Base-by-base conservation (phyloP, 2,329 filamentous ascomycete genomes). In the Fusarium marasasianum region DNA sequence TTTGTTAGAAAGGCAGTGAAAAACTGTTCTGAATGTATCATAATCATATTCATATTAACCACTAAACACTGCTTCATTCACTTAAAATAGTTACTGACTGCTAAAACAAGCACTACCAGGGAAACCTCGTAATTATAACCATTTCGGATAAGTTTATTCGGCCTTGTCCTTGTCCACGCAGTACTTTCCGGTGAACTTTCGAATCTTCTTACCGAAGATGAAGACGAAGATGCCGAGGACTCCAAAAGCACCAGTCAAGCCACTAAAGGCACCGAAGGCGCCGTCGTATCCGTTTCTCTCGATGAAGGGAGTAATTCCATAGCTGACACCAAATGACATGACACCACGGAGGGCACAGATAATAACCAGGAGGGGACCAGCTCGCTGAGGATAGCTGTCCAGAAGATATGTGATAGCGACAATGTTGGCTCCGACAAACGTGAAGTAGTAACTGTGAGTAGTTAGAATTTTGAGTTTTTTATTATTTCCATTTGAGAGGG, bases 371-470 rank as follows among this genome's bases (percentile, higher is more conserved):
- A 76, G 40, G 8, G 74, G 74, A 1, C 73, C 73, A 13, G 74
- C 74, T 14, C 74, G 50, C 20, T 76, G 73, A 38, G 74, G 74
- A 22, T 76, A 76, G 11, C 73, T 76, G 31, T 76, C 74, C 8
- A 76, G 50, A 24, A 76, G 74, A 37, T 76, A 76, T 10, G 74
- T 76, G 22, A 76, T 76, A 12, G 74, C 64, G 2, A 76, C 74
- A 15, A 76, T 76, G 18, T 76, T 76, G 17, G 73, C 73, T 2
- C 74, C 73, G 1, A 76, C 73, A 5, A 69, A 69, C 2, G 47
- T 47, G 26, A 69, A 69, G 12, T 69, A 69, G 3, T 69, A 69
- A 4, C 47, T 63, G 26, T 12, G 13, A n/a, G 18, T 7, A 51
- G 26, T 53, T 20, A 59, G 41, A 35, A 26, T 33, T 37, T 35